phyloP scores from a whole-genome alignment of 1,139 yeast genomes.

The Debaryomyces sp. region DNA sequence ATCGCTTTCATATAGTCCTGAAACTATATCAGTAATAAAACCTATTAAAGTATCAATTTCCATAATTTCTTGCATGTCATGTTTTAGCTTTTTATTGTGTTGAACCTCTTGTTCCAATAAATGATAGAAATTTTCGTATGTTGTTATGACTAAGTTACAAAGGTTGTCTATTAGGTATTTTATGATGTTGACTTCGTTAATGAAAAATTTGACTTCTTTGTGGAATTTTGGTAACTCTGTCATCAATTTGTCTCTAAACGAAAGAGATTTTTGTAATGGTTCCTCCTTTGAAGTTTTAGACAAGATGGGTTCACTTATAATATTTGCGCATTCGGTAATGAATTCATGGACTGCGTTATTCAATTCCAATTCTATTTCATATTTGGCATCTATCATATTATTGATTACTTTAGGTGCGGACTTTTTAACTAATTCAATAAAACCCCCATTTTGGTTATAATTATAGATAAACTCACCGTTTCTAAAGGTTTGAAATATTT shows the following conservation, averaged over 20 bases:
- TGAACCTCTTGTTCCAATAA: slow-evolving; percentile 18
- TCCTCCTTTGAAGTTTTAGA: slow-evolving; percentile 24
- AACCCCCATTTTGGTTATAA: slow-evolving; percentile 40
- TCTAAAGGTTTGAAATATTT: slow-evolving; percentile 52
- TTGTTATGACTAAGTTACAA: slow-evolving; percentile 29
- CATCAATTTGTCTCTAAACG: slow-evolving; percentile 53
- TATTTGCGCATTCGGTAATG: slow-evolving; percentile 41
- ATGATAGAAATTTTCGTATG: slow-evolving; percentile 36
- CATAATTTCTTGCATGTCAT: slow-evolving; percentile 41
- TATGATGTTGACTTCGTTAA: slow-evolving; percentile 38
- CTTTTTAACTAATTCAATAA: slow-evolving; percentile 63
- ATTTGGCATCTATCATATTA: slow-evolving; percentile 83
- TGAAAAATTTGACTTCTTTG: slow-evolving; percentile 51
- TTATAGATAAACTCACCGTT: slow-evolving; percentile 37
- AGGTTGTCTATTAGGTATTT: slow-evolving; percentile 37
- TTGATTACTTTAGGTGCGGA: slow-evolving; percentile 83
- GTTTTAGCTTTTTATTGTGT: slow-evolving; percentile 18
- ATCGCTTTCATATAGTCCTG: slow-evolving; percentile 23
- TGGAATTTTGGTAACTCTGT: slow-evolving; percentile 58
- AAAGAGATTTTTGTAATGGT: slow-evolving; percentile 29
- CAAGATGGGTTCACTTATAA: slow-evolving; percentile 37
- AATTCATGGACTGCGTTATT: slow-evolving; percentile 71
- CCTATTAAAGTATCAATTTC: slow-evolving; percentile 60
- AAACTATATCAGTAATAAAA: slow-evolving; percentile 33
- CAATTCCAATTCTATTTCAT: slow-evolving; percentile 73